Percentiles rank a stretch among this genome's conserved stretches.
phyloP scores from a whole-genome alignment of 495 filamentous ascomycete species.

The Pyronema omphalodes region DNA sequence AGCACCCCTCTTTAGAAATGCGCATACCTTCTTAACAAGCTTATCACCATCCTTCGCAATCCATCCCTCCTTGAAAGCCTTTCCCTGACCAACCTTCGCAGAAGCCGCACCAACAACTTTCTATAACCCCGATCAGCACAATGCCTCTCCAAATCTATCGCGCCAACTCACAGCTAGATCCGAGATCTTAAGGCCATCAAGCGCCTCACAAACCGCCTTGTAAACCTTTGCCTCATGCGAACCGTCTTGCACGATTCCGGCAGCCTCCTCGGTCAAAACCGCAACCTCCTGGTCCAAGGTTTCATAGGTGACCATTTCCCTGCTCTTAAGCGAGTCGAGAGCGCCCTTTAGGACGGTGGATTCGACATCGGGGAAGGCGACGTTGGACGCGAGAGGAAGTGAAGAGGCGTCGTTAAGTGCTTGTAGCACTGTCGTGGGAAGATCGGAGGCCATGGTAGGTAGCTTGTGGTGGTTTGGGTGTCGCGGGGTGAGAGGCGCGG shows the following conservation, averaged over 20 bases:
- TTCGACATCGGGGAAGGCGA: slow-evolving; percentile 55
- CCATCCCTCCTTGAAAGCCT: slow-evolving; percentile 93
- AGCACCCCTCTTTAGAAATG: neutral
- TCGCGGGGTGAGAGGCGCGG: too few relatives aligned
- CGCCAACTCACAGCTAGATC: slow-evolving; percentile 40
- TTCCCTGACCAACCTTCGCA: slow-evolving; percentile 80
- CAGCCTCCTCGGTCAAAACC: slow-evolving; percentile 60
- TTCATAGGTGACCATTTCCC: slow-evolving; percentile 74
- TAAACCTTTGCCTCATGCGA: slow-evolving; percentile 93
- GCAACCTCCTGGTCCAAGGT: slow-evolving; percentile 60
- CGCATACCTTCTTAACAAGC: slow-evolving; percentile 28
- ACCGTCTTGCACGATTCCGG: slow-evolving; percentile 60
- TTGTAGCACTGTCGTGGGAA: slow-evolving; percentile 46
- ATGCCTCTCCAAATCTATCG: neutral
- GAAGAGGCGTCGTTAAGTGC: slow-evolving; percentile 40
- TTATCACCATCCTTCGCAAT: slow-evolving; percentile 65
- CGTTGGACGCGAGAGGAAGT: slow-evolving; percentile 48
- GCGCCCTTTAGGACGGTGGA: slow-evolving; percentile 65
- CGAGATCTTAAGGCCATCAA: slow-evolving; percentile 61
- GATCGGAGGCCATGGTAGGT: slow-evolving; percentile 38
- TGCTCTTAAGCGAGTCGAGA: slow-evolving; percentile 62
- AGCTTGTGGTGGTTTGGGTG: too few relatives aligned
- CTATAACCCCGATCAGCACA: slow-evolving; percentile 24
- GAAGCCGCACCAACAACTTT: slow-evolving; percentile 57
- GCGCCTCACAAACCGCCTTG: slow-evolving; percentile 54